Base-by-base conservation (phyloP, 23 red algal genomes). In the Gracilariopsis chorda region DNA sequence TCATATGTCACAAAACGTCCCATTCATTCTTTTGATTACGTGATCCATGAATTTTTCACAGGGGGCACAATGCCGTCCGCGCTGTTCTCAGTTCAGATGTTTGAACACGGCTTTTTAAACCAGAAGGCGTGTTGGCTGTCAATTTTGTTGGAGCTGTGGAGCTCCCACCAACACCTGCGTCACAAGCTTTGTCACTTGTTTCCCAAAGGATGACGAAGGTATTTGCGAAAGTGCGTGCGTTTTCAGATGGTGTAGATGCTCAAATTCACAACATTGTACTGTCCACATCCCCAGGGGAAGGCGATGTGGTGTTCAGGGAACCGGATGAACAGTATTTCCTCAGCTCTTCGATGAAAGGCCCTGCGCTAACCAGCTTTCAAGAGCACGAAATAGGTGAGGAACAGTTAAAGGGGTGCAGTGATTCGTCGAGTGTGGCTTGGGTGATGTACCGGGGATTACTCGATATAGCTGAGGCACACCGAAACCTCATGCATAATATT, bases 81-180 rank as follows among this genome's bases (percentile, higher is more conserved):
- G 19, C 62, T 91, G 42, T 80, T 91, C 23, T 61, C 48, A 6
- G 19, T 44, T 28, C 36, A 62, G n/a, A 71, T 35, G 21, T 82
- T 71, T 37, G 32, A 44, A 48, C 29, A 12, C 47, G 71, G 20
- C 57, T 80, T 80, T 43, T 80, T 27, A 69, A n/a, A 44, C 47
- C 55, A 40, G 76, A 91, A 43, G 88, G 88, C 20, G 77, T 91
- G 42, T 25, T 91, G 5, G 88, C 72, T 0, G 62, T 91, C 13
- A 91, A 91, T 78, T 80, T 91, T 82, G 88, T 91, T 0, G 88
- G 88, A 39, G 88, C 73, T n/a, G 56, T 63, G 11, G 69, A 89
- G 25, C 25, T 33, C 21, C 65, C 51, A 23, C 53, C 39, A 39
- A 89, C 71, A 24, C 61, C 83, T 3, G 63, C 83, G 43, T 59